A percentile compares a stretch with the other conserved stretches of the same genome.
phyloP scores from a whole-genome alignment of 2,329 filamentous ascomycete species.

The Colletotrichum sp. region DNA sequence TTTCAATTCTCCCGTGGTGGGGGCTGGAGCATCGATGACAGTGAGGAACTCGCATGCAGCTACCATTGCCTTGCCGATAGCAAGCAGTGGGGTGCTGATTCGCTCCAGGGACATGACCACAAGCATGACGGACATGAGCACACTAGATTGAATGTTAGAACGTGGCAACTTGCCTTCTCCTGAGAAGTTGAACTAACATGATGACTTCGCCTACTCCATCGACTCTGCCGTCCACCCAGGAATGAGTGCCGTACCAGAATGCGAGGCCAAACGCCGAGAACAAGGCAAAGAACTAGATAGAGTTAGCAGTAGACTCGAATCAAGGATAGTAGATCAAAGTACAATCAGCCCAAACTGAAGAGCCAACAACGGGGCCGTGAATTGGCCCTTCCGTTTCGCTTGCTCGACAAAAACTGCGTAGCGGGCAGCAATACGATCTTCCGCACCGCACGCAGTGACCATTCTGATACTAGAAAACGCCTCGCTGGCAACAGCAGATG shows the following conservation, averaged over 20 bases:
- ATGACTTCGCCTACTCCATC: constrained; percentile 57
- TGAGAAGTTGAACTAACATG: constrained; percentile 43
- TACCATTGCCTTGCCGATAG: constrained; percentile 60
- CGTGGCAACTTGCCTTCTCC: not conserved
- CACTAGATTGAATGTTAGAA: constrained; percentile 27
- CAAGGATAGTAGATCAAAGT: no score
- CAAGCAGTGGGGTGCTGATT: constrained; percentile 62
- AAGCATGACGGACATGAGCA: constrained; percentile 63
- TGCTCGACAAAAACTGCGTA: constrained; percentile 62
- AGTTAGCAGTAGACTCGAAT: not conserved
- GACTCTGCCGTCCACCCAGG: constrained; percentile 50
- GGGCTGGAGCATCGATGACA: constrained; percentile 53
- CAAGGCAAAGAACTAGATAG: constrained; percentile 53
- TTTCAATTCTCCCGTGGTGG: constrained; percentile 36
- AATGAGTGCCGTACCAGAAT: constrained; percentile 67
- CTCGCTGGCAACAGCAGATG: constrained; percentile 65
- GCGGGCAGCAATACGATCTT: constrained; percentile 54
- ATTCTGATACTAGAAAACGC: constrained; percentile 64
- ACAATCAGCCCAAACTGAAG: constrained; percentile 56
- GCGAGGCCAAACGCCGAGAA: constrained; percentile 59
- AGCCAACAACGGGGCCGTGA: constrained; percentile 54
- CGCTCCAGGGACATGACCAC: constrained; percentile 61
- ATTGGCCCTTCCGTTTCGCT: constrained; percentile 52
- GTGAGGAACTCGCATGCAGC: constrained; percentile 63
- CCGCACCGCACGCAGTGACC: constrained; percentile 66